These are phyloP conservation scores for Microsporum ferrugineum DNA, from an alignment of 2,329 filamentous ascomycete genomes.

Conservation along the genomic window DNA sequence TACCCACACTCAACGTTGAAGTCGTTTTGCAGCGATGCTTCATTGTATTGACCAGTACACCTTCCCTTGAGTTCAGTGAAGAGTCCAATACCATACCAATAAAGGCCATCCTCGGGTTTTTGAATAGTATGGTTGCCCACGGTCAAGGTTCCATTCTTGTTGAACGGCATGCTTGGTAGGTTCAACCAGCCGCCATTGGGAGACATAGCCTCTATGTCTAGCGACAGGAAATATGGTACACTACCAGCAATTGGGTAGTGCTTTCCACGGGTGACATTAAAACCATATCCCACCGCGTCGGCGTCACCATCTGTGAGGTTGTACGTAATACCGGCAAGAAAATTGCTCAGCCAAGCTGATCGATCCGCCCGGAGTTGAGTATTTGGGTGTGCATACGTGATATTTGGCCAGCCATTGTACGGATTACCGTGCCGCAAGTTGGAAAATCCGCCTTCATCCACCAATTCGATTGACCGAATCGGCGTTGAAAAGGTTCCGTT, in stretches of 20 bases:
- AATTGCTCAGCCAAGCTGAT: slow-evolving; percentile 36
- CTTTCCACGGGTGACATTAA: slow-evolving; percentile 2
- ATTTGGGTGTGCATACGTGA: slow-evolving; percentile 18
- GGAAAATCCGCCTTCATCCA: slow-evolving; percentile 29
- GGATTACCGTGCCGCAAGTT: neutral
- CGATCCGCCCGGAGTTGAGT: slow-evolving; percentile 32
- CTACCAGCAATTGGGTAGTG: neutral
- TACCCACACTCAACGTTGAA: slow-evolving; percentile 27
- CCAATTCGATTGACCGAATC: neutral
- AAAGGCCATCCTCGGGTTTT: neutral
- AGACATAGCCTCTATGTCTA: neutral
- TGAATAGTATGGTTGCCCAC: neutral
- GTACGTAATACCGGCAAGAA: slow-evolving; percentile 28
- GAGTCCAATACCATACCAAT: neutral
- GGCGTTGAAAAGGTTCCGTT: neutral
- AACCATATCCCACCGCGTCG: neutral
- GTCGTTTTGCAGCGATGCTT: neutral
- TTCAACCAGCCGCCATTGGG: neutral
- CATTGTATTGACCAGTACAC: neutral
- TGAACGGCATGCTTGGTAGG: neutral
- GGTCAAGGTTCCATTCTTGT: neutral
- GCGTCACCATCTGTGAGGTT: slow-evolving; percentile 28
- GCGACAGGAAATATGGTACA: neutral
- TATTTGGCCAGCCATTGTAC: neutral
- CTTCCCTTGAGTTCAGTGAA: neutral